Conservation (phyloP, 2,329 filamentous ascomycete species). For the Aspergillus niger region DNA sequence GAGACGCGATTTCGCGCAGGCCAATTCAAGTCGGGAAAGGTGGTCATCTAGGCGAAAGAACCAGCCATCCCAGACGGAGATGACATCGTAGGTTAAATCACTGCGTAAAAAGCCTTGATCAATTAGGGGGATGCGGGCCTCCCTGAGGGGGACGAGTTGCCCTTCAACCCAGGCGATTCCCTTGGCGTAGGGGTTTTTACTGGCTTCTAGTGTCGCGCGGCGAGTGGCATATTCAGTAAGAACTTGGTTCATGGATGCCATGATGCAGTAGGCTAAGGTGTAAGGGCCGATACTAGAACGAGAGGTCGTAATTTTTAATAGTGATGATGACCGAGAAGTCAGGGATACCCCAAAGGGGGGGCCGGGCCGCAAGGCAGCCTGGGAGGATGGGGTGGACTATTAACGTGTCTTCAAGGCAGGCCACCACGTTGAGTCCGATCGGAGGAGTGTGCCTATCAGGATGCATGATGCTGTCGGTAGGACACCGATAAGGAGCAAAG, state of each 20-base stretch:
- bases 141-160: conserved; percentile 43
- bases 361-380: background rate
- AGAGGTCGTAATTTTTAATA: background rate
- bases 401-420: background rate
- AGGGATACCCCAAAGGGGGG: background rate
- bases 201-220: conserved; percentile 32
- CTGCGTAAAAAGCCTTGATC: conserved; percentile 28
- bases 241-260: conserved; percentile 21
- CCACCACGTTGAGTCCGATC: background rate
- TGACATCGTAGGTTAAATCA: conserved; percentile 57
- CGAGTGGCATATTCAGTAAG: conserved; percentile 43
- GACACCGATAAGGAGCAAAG: too few relatives aligned
- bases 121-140: conserved; percentile 34
- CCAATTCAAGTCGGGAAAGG: conserved; percentile 47
- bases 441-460: background rate
- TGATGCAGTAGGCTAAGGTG: background rate
- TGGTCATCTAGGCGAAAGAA: conserved; percentile 57
- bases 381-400: background rate
- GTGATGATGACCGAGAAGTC: background rate
- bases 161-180: conserved; percentile 55
- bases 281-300: too few relatives aligned
- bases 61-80: conserved; percentile 54
- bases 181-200: conserved; percentile 43
- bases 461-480: background rate
- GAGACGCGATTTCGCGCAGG: conserved; percentile 48